Evolutionary conservation across 1,284 basidiomycete genomes (phyloP), one percentile per base, ranked within the genome.

Genomic region (Rhodotorula sp.): DNA sequence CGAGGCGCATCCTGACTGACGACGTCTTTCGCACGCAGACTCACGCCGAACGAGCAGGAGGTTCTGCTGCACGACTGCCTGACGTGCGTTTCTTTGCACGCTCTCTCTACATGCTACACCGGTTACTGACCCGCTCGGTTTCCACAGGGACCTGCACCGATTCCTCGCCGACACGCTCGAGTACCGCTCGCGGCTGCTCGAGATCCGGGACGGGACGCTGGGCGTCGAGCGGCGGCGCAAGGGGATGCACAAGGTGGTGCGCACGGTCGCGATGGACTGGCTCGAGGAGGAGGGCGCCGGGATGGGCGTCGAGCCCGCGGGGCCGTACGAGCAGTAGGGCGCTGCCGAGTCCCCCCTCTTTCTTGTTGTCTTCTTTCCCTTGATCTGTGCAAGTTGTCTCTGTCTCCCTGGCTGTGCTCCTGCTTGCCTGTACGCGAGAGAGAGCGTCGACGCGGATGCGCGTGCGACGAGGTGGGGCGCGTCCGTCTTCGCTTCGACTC

Each of bases 101-200:
- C 19, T 14, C 7, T 10, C n/a, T 12, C 17, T 27, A 3, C 42
- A 14, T 8, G 17, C 57, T 7, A 1, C 12, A 7, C 25, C 23
- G 13, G 10, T 4, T 12, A 9, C 55, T 34, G 14, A 34, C n/a
- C n/a, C 13, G 14, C 19, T 23, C 53, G 12, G 9, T 17, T 21
- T 4, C 4, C 23, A 17, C 64, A 75, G 75, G 49, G 78, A 79
- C 66, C 68, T 79, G 21, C 77, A 78, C 42, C 75, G 74, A 41
- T 78, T 79, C 72, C 62, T 79, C 49, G 71, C 75, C 55, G 78
- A 79, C 67, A 72, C 75, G 23, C 64, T 78, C 64, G 78, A 79
- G 70, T 79, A 79, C 70, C 75, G 75, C 53, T 61, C 67, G 48
- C 69, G 78, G 17, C 62, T 79, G 41, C 61, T 67, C 53, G 78